phyloP scores from a whole-genome alignment of 441 rosid genomes.

The Adansonia gregorii region DNA sequence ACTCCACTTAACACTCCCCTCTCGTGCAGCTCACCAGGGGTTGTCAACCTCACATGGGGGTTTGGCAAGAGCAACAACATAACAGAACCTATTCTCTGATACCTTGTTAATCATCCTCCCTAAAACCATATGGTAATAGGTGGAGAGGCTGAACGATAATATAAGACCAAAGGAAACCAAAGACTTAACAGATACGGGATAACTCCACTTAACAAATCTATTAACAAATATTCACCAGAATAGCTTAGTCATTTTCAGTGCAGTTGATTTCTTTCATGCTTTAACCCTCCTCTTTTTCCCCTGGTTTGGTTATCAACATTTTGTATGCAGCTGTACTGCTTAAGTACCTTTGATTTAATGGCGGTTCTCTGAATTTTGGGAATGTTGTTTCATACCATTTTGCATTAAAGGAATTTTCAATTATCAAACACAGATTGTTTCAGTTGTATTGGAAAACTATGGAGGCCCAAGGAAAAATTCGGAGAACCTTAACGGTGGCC shows the following conservation, averaged over 20 bases:
- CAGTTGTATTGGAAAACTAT: constrained; percentile 88
- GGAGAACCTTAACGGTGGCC: constrained; percentile 52
- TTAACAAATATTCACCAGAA: background rate
- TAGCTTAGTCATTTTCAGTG: background rate
- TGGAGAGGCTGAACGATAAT: no score
- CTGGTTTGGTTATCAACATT: constrained; percentile 1
- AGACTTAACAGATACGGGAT: no score
- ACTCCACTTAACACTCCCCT: no score
- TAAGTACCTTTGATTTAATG: background rate
- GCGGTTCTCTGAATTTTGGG: background rate
- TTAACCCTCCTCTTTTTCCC: background rate
- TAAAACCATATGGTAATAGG: no score
- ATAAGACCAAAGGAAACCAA: no score
- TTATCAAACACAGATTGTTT: constrained; percentile 64
- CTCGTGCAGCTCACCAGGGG: no score
- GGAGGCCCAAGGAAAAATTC: constrained; percentile 42
- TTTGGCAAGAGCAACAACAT: no score
- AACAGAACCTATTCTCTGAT: no score
- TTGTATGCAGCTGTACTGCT: background rate
- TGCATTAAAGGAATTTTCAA: constrained; percentile 23
- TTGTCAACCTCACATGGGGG: no score
- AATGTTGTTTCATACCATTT: constrained; percentile 4
- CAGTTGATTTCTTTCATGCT: constrained; percentile 1
- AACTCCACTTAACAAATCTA: no score
- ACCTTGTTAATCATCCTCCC: no score